These are phyloP conservation scores for Mycena belliarum DNA, from an alignment of 768 basidiomycete species.

Conservation along the genomic window DNA sequence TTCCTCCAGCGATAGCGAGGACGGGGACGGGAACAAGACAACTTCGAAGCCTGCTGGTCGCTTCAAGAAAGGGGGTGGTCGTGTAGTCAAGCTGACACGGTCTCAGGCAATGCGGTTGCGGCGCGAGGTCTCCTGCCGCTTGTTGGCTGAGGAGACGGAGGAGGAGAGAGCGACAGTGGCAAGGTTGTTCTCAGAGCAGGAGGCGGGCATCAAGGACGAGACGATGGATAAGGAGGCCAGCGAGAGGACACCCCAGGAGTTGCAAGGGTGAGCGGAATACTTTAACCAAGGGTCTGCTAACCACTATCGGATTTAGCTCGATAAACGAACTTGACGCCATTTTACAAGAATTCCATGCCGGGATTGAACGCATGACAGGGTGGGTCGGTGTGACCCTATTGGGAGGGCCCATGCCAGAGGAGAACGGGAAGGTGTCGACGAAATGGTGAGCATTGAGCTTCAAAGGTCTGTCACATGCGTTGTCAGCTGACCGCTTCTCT, in stretches of 20 bases:
- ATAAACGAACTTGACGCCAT: not conserved
- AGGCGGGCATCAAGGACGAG: not conserved
- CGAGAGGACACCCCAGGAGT: not conserved
- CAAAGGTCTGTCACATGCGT: no score
- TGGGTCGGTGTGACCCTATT: not conserved
- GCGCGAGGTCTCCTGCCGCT: not conserved
- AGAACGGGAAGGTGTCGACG: not conserved
- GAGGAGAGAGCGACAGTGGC: not conserved
- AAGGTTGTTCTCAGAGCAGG: not conserved
- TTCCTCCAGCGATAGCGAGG: no score
- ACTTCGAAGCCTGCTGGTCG: no score
- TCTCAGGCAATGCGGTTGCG: no score
- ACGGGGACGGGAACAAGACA: no score
- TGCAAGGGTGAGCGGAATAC: not conserved
- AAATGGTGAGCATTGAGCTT: constrained; percentile 2
- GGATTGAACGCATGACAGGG: not conserved
- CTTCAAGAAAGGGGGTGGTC: not conserved
- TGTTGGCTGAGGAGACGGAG: not conserved
- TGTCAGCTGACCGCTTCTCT: not conserved
- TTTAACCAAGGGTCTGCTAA: not conserved
- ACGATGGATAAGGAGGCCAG: not conserved
- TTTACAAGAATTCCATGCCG: not conserved
- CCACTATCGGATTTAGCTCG: not conserved
- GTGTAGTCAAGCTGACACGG: not conserved
- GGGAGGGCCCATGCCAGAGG: not conserved